These are phyloP conservation scores for Oehlia diaphana DNA, from an alignment of 192 early-diverging fungal species.

Conservation along the genomic window DNA sequence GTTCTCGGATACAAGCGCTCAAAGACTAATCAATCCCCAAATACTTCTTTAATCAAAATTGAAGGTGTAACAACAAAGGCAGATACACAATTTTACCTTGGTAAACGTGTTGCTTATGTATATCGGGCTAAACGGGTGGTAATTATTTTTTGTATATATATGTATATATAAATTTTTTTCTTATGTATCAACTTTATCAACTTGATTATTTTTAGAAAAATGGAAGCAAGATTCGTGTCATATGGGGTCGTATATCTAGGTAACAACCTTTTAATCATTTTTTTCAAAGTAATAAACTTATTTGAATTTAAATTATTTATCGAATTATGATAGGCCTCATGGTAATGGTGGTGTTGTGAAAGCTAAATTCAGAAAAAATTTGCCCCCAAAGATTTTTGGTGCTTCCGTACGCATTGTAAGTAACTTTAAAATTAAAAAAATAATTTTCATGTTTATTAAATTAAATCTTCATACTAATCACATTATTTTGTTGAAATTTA, in stretches of 20 bases:
- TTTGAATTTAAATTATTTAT: not conserved
- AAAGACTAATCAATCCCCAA: constrained; percentile 88
- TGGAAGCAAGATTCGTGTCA: constrained; percentile 93
- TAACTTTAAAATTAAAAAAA: constrained; percentile 26
- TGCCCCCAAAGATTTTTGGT: constrained; percentile 94
- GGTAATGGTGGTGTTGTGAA: constrained; percentile 95
- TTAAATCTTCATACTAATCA: not conserved
- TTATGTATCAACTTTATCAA: no score
- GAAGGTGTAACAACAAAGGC: constrained; percentile 89
- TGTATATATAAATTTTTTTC: no score
- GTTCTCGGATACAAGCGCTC: constrained; percentile 94
- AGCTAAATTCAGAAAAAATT: constrained; percentile 96
- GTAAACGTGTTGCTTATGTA: constrained; percentile 97
- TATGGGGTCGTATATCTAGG: constrained; percentile 97
- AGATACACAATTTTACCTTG: constrained; percentile 96
- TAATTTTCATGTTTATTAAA: not conserved
- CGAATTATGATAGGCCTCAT: constrained; percentile 55
- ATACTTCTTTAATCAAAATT: constrained; percentile 90
- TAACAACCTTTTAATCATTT: not conserved
- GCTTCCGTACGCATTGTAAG: constrained; percentile 88
- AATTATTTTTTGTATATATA: not conserved
- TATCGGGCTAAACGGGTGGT: constrained; percentile 87
- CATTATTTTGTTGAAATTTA: constrained; percentile 10
- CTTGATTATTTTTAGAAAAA: constrained; percentile 49
- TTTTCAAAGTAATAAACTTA: not conserved